These are phyloP conservation scores for Kodamaea jinghongensis DNA, from an alignment of 805 yeast genomes.

Conservation along the genomic window DNA sequence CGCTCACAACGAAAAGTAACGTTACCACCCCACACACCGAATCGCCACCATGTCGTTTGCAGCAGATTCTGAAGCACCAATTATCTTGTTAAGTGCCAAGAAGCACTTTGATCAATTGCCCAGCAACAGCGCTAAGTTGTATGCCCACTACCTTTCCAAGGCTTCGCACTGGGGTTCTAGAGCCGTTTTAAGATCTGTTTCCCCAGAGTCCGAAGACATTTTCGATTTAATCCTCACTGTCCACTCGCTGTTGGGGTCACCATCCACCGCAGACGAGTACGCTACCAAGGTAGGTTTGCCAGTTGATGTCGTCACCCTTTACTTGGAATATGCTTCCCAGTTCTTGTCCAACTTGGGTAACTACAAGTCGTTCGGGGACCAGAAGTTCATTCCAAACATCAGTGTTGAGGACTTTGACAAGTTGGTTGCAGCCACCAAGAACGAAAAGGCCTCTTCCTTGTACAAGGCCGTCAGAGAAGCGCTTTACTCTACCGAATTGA, in stretches of 20 bases:
- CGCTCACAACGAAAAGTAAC: neutral
- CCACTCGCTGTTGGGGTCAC: constrained; percentile 50
- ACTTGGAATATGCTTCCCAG: constrained; percentile 74
- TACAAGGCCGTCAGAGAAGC: constrained; percentile 45
- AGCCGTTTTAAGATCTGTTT: constrained; percentile 75
- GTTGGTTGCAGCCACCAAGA: constrained; percentile 40
- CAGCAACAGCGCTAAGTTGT: constrained; percentile 51
- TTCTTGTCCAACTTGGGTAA: constrained; percentile 73
- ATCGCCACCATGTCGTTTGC: constrained; percentile 2
- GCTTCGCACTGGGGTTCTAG: constrained; percentile 85
- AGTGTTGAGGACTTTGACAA: constrained; percentile 45
- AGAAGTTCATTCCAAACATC: constrained; percentile 74
- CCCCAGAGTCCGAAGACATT: constrained; percentile 75
- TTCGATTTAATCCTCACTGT: constrained; percentile 65
- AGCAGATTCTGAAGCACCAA: constrained; percentile 45
- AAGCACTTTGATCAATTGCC: constrained; percentile 66
- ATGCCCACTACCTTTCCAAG: constrained; percentile 80
- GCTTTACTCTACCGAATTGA: constrained; percentile 49
- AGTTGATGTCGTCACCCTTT: constrained; percentile 36
- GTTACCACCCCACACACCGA: constrained; percentile 8
- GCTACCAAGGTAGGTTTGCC: constrained; percentile 34
- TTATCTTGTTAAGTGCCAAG: constrained; percentile 55
- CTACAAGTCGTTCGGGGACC: constrained; percentile 85
- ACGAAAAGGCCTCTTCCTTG: constrained; percentile 28
- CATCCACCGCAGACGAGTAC: constrained; percentile 35